phyloP scores from a whole-genome alignment of 129 eudicot species.

The Centrapalus pauciflorus region DNA sequence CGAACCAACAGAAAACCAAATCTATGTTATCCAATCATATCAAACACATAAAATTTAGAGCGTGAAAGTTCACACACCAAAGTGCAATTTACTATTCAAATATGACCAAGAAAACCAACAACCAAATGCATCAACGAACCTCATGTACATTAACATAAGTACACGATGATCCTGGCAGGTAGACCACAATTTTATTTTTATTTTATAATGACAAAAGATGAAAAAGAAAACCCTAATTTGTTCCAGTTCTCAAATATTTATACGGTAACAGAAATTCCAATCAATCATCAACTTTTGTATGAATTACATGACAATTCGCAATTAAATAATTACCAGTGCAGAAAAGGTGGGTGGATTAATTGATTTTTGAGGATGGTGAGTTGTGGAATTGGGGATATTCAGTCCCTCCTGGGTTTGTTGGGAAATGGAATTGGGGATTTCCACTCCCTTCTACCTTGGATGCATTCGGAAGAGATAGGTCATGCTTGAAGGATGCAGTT shows the following conservation, averaged over 20 bases:
- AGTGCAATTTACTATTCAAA: constrained; percentile 1
- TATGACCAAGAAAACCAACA: neutral
- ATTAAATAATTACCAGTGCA: neutral
- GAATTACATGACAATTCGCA: neutral
- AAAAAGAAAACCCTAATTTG: constrained; percentile 9
- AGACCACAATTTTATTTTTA: too few relatives aligned
- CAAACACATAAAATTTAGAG: neutral
- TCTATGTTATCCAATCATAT: neutral
- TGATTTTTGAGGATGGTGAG: neutral
- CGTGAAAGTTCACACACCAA: constrained; percentile 4
- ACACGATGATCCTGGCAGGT: neutral
- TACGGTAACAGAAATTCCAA: neutral
- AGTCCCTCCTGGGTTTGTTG: neutral
- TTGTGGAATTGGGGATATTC: constrained; percentile 13
- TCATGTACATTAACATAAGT: neutral
- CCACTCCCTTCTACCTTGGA: neutral
- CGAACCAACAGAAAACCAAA: neutral
- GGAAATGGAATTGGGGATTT: constrained; percentile 2
- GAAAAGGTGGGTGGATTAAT: neutral
- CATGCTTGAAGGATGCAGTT: constrained; percentile 18
- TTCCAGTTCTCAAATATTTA: neutral
- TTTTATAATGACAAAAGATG: neutral
- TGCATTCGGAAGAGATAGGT: constrained; percentile 19
- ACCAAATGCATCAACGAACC: constrained; percentile 1
- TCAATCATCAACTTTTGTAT: neutral